Evolutionary conservation across 768 basidiomycete species (phyloP), one percentile per base, ranked within the genome.

Genomic region (Suillus fuscotomentosus): DNA sequence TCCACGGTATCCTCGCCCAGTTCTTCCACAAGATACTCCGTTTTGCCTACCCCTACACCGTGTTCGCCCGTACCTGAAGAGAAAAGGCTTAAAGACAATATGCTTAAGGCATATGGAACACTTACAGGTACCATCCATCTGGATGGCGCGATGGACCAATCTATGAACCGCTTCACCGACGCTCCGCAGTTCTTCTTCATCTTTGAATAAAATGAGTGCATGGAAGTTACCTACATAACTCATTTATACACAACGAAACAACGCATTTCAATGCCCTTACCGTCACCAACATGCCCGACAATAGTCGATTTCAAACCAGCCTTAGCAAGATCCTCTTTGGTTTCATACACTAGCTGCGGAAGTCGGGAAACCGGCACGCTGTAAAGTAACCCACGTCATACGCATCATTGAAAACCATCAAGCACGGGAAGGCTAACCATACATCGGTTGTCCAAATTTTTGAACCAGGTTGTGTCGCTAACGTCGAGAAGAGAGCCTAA

Each of bases 361-460:
- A 92, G 80, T 55, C 82, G 81, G 1, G 87, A 89, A 9, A 91
- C 88, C 0, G 90, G 90, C 15, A 92, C 89, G 67, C 87, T 89
- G 17, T 31, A 20, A 42, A 42, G 11, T 41, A 27, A 61, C 13
- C 10, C 22, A 22, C 55, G 13, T 39, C 13, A 54, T 65, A 57
- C 53, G 20, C 8, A 17, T 22, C 34, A 22, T n/a, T 34, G 17
- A 15, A 53, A 63, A 22, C 5, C 31, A 13, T 47, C 3, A 41
- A 24, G 39, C 48, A 11, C 48, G 17, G 8, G 6, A 42, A 59
- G 34, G 60, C 79, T 64, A 75, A 92, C 92, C 95, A 96, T 36
- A 95, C 94, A 75, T 95, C 94, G 1, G 95, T 97, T 27, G 88
- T 90, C 94, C 92, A 95, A 65, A 86, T 87, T 48, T 84, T 85